A percentile compares a stretch with the other conserved stretches of the same genome.
phyloP scores from a whole-genome alignment of 495 filamentous ascomycete genomes.

The Tetracladium setigerum region DNA sequence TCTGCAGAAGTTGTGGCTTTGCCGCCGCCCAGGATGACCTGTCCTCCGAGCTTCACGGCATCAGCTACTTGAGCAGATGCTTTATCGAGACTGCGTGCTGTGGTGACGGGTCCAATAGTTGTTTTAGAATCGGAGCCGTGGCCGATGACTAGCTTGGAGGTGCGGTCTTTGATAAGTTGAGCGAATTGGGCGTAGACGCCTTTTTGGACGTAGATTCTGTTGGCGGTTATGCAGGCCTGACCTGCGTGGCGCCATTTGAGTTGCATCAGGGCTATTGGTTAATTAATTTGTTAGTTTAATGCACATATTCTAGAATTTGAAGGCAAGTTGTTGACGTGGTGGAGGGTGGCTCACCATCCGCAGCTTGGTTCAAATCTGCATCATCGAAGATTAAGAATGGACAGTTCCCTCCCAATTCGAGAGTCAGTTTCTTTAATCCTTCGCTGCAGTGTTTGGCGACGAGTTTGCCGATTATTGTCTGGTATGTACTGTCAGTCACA shows the following conservation, averaged over 20 bases:
- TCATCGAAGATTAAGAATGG: conserved; percentile 71
- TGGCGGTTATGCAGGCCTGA: conserved; percentile 70
- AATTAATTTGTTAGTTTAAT: background rate
- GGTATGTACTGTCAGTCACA: background rate
- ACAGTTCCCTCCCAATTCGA: conserved; percentile 70
- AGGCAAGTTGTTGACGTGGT: background rate
- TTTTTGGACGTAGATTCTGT: conserved; percentile 61
- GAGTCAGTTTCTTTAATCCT: conserved; percentile 62
- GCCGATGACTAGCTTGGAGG: conserved; percentile 51
- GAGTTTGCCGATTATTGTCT: conserved; percentile 53
- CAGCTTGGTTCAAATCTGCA: conserved; percentile 56
- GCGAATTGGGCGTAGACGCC: conserved; percentile 49
- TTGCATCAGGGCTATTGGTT: conserved; percentile 39
- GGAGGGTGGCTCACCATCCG: conserved; percentile 32
- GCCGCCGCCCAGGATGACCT: conserved; percentile 50
- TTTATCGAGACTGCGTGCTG: conserved; percentile 55
- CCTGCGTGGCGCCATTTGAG: conserved; percentile 59
- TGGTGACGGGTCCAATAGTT: conserved; percentile 65
- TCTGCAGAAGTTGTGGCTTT: conserved; percentile 7
- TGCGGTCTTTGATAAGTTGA: conserved; percentile 43
- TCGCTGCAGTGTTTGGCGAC: conserved; percentile 45
- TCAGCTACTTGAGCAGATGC: conserved; percentile 54
- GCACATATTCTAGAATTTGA: background rate
- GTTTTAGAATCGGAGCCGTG: conserved; percentile 50
- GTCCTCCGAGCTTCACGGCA: conserved; percentile 51